These are phyloP conservation scores for Macrolepiota dolichaula DNA, from an alignment of 768 basidiomycete species.

Conservation along the genomic window DNA sequence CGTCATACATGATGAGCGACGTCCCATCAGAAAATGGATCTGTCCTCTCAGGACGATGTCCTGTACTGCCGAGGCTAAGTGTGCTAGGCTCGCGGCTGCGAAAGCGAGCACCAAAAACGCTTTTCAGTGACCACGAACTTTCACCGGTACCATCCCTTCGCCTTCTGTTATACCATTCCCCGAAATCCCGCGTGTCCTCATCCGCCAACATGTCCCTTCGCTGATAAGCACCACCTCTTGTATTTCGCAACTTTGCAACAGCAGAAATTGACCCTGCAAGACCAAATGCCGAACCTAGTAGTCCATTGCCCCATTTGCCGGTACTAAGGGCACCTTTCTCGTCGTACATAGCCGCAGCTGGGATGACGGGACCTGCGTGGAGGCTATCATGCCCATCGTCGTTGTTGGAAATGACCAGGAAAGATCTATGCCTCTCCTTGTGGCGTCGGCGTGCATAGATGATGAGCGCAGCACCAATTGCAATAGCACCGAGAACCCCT, in stretches of 20 bases:
- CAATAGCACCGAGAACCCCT: slow-evolving; percentile 54
- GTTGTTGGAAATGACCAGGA: slow-evolving; percentile 22
- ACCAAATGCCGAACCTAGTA: slow-evolving; percentile 19
- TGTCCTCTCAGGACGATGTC: slow-evolving; percentile 41
- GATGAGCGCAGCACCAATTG: slow-evolving; percentile 32
- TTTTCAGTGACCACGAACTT: slow-evolving; percentile 55
- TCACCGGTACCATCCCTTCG: slow-evolving; percentile 38
- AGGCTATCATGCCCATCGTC: slow-evolving; percentile 15
- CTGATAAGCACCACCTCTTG: slow-evolving; percentile 23
- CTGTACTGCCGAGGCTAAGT: slow-evolving; percentile 21
- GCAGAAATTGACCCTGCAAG: slow-evolving; percentile 33
- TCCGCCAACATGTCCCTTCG: slow-evolving; percentile 77
- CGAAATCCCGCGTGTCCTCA: slow-evolving; percentile 62
- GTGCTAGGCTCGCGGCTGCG: slow-evolving; percentile 39
- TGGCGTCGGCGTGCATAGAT: slow-evolving; percentile 43
- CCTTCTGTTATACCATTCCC: slow-evolving; percentile 32
- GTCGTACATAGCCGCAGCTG: slow-evolving; percentile 23
- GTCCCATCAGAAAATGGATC: slow-evolving; percentile 50
- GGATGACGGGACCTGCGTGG: slow-evolving; percentile 23
- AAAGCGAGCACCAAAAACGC: slow-evolving; percentile 35
- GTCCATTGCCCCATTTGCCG: slow-evolving; percentile 13
- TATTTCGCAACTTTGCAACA: slow-evolving; percentile 21
- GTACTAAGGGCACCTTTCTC: slow-evolving; percentile 8
- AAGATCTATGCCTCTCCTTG: slow-evolving; percentile 24
- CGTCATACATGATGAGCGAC: slow-evolving; percentile 33